Base-by-base conservation (phyloP, 2,329 filamentous ascomycete species). In the Cordyceps farinosa region DNA sequence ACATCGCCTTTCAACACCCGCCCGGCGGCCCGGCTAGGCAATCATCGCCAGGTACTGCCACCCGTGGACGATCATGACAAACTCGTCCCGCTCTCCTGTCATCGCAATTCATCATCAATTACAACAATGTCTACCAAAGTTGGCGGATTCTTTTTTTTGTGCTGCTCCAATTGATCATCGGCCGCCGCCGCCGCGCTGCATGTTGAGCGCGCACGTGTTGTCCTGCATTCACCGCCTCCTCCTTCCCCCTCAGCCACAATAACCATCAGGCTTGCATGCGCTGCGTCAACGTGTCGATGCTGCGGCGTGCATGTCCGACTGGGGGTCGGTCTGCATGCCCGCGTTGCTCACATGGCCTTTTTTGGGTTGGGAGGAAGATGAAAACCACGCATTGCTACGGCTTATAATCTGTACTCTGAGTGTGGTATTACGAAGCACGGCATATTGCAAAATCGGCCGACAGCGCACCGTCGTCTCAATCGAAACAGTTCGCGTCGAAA, bases 161-260 rank as follows among this genome's bases (percentile, higher is more conserved):
- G 15, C 38, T 40, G 13, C 38, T 40, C 11, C 38, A 40, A 40
- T 15, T 15, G 38, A 40, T 40, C 38, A 40, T 40, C 38, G 38
- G 38, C 38, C 38, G 38, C 38, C 38, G 38, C 38, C 38, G 38
- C 38, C 38, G 38, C 38, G 38, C 11, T 40, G 38, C 38, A 40
- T 40, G 15, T 40, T 40, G 15, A 40, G 15, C 38, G 15, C 10
- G 47, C 54, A 57, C 54, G 54, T 57, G 54, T 13, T 44, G 53
- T 45, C 38, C 36, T 47, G 54, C 54, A 57, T 57, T 47, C 54
- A 47, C 54, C 42, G 54, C 54, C 42, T 57, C 42, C 17, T 22
- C 17, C 42, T 57, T 17, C 17, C 15, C 17, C 53, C 53, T 22
- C 50, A 29, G 51, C 34, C 50, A 17, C 50, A 38, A 38, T 22